phyloP scores from a whole-genome alignment of 306 rosid genomes.

The Clitoria ternatea region DNA sequence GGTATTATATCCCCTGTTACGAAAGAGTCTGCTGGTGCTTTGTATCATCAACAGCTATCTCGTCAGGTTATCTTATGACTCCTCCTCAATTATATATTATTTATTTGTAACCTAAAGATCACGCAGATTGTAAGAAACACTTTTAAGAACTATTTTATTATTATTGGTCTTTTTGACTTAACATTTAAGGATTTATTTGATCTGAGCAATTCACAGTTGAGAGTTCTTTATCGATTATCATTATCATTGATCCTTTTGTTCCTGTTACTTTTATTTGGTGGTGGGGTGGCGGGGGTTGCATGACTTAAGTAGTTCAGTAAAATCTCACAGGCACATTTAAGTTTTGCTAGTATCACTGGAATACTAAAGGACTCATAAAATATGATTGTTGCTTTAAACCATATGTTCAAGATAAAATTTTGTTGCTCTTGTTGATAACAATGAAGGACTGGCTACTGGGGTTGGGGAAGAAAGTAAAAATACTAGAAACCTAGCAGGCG shows the following conservation, averaged over 20 bases:
- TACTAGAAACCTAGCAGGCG: background rate
- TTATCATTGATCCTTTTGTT: background rate
- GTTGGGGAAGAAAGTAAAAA: background rate
- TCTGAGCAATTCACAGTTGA: background rate
- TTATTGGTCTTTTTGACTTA: background rate
- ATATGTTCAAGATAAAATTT: background rate
- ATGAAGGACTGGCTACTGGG: background rate
- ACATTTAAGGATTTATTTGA: conserved; percentile 3
- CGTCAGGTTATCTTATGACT: conserved; percentile 65
- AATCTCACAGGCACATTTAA: background rate
- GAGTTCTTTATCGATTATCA: too few species aligned
- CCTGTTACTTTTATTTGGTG: background rate
- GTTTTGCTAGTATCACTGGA: background rate
- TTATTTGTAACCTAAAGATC: background rate
- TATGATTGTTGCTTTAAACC: background rate
- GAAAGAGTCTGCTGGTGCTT: conserved; percentile 95
- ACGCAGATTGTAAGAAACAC: conserved; percentile 6
- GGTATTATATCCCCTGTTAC: conserved; percentile 97
- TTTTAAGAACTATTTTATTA: background rate
- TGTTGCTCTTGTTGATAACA: background rate
- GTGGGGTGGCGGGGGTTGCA: background rate
- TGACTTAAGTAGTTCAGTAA: background rate
- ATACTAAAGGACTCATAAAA: background rate
- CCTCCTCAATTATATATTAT: background rate
- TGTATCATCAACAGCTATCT: conserved; percentile 91